Evolutionary conservation across 129 eudicot genomes (phyloP).

Genomic region (Saussurea involucrata): DNA sequence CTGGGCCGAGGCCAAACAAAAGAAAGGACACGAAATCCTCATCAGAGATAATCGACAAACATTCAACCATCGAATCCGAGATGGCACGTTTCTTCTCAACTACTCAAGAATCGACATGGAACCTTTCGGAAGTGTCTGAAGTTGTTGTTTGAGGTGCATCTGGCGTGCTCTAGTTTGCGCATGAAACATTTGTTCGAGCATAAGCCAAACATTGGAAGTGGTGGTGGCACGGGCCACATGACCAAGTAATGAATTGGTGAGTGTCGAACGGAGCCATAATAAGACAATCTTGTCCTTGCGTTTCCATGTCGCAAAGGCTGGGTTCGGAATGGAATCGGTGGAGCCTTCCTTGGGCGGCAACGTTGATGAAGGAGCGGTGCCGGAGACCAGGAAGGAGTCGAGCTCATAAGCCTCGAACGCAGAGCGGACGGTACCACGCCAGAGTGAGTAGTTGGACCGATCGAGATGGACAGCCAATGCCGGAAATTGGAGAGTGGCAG

Average conservation of each 20-base stretch:
- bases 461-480: background rate
- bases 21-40: no score
- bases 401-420: background rate
- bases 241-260: background rate
- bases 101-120: no score
- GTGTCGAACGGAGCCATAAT: background rate
- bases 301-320: background rate
- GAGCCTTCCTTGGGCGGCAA: background rate
- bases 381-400: background rate
- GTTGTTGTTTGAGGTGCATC: no score
- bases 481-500: background rate
- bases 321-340: background rate
- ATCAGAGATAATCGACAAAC: no score
- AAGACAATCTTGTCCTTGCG: background rate
- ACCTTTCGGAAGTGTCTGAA: no score
- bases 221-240: background rate
- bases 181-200: no score
- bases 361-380: background rate
- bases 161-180: no score
- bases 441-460: background rate
- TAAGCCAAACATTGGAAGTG: no score
- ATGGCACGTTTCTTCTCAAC: no score
- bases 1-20: no score
- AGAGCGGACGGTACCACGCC: background rate
- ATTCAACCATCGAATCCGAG: no score